Evolutionary conservation across 2,329 filamentous ascomycete genomes (phyloP), one percentile per base, ranked within the genome.

Genomic region (Pseudogymnoascus sp.): DNA sequence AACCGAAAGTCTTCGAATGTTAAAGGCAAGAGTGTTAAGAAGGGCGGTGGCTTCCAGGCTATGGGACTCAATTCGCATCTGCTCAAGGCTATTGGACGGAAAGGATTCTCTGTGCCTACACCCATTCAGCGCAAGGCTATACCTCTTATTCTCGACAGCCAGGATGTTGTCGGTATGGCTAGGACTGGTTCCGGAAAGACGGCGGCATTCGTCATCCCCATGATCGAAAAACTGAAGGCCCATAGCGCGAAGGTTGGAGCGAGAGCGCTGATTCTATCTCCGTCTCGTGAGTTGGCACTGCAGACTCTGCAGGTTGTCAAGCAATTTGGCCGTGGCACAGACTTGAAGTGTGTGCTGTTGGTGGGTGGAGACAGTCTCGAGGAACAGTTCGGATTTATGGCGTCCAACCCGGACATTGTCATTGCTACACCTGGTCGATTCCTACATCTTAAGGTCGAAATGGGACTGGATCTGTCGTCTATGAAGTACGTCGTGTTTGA

Each of bases 101-200:
- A 98, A 78, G 96, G 95, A 14, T 99, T 97, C 77, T 92, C 90
- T 0, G 91, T 98, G 2, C 96, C 96, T 3, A 99, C 95, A 0
- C 95, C 95, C 0, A 99, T 99, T 76, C 95, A 99, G 79, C 86
- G 95, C 70, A 98, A 98, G 77, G 91, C 95, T 1, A 96, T 99
- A 60, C 96, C 95, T 3, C 81, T 98, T 63, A 86, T 99, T 63
- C 81, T 98, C 70, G 90, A 96, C 67, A 85, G 89, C 63, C 90
- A 92, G 77, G 95, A 99, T 82, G 90, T 98, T n/a, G 93, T 99
- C 23, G 96, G 93, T 69, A 99, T 99, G 95, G 95, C 95, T 6
- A 84, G 96, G 69, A 99, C 96, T n/a, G 95, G 95, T 74, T 98
- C 93, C 19, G 95, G 95, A 79, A 99, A 99, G 80, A 99, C 96